These are phyloP conservation scores for Backusella tuberculispora DNA, from an alignment of 192 early-diverging fungal species.

Conservation along the genomic window DNA sequence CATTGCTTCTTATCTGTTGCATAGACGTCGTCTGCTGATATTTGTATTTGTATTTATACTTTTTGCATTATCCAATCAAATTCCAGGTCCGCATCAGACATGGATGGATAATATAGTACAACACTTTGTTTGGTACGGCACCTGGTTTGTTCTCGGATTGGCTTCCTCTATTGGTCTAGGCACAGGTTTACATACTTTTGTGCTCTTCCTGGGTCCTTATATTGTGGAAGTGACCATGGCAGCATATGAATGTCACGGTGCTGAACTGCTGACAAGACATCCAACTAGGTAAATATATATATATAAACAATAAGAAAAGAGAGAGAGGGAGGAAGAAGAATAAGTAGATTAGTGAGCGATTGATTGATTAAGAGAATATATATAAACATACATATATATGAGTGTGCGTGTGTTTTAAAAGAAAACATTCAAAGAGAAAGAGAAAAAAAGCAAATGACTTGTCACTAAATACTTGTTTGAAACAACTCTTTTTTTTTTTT, in stretches of 20 bases:
- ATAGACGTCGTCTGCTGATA: constrained; percentile 2
- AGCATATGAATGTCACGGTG: constrained; percentile 78
- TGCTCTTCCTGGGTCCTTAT: constrained; percentile 91
- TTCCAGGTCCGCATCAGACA: background rate
- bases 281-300: constrained; percentile 53
- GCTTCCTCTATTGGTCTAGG: constrained; percentile 93
- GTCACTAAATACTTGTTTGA: background rate
- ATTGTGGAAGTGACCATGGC: constrained; percentile 90
- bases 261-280: constrained; percentile 76
- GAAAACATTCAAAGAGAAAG: no score
- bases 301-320: background rate
- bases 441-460: no score
- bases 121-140: constrained; percentile 80
- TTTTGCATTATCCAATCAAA: constrained; percentile 7
- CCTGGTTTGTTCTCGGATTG: constrained; percentile 87
- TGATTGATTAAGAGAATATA: background rate
- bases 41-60: background rate
- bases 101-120: constrained; percentile 48
- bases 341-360: background rate
- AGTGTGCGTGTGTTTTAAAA: no score
- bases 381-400: no score
- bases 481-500: background rate
- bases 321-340: background rate
- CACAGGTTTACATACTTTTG: constrained; percentile 93
- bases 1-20: background rate